Percentiles rank a stretch among this genome's conserved stretches.
These are phyloP conservation scores for Candida sp. DNA, from an alignment of 1,139 yeast genomes.

Conservation along the genomic window DNA sequence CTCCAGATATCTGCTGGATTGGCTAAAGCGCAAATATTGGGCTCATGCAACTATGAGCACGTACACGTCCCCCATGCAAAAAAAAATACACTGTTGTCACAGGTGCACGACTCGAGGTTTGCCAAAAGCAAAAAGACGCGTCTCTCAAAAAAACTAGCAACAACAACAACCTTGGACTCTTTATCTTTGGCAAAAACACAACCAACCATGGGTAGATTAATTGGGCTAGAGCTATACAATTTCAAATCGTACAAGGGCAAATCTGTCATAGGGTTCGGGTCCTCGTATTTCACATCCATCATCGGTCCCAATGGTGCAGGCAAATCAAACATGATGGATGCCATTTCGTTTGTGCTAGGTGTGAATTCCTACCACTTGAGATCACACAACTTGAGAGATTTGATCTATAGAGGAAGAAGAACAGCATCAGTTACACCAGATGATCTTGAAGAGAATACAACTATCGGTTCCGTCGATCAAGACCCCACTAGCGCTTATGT, in stretches of 20 bases:
- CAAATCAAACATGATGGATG: conserved; percentile 98
- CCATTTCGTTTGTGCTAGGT: conserved; percentile 94
- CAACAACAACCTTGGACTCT: not conserved
- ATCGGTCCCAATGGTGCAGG: conserved; percentile 99
- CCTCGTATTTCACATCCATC: conserved; percentile 83
- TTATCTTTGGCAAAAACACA: not conserved
- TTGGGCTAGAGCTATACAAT: conserved; percentile 77
- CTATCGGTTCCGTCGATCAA: conserved; percentile 20
- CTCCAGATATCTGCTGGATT: too few relatives aligned
- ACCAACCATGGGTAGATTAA: conserved; percentile 70
- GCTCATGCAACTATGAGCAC: not conserved
- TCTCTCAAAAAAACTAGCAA: not conserved
- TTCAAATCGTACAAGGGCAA: conserved; percentile 91
- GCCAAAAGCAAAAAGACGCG: not conserved
- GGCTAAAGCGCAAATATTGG: not conserved
- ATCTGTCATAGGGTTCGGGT: conserved; percentile 80
- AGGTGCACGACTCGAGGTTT: not conserved
- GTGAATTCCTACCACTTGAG: conserved; percentile 79
- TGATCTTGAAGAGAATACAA: conserved; percentile 15
- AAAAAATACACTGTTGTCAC: not conserved
- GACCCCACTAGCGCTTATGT: conserved; percentile 77
- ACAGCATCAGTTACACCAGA: conserved; percentile 12
- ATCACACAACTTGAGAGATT: conserved; percentile 72
- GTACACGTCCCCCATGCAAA: not conserved
- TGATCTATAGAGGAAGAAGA: conserved; percentile 76